Conservation (phyloP, 495 filamentous ascomycete genomes). For the Aspergillus carlsbadensis region DNA sequence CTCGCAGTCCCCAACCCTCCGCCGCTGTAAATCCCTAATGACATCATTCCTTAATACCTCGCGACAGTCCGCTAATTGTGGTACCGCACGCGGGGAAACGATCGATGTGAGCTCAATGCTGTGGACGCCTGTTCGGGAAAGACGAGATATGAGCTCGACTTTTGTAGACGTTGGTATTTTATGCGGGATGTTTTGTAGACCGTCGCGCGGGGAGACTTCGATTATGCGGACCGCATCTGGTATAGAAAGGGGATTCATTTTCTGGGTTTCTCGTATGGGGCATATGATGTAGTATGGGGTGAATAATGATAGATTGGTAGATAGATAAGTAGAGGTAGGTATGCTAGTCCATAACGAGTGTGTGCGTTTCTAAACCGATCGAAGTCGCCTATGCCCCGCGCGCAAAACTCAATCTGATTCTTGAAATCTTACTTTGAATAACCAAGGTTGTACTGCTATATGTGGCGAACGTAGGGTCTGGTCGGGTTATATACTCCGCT, state of each 20-base stretch:
- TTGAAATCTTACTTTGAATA: background rate
- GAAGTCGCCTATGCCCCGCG: background rate
- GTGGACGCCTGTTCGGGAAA: slow-evolving; percentile 28
- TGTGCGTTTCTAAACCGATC: too few species aligned
- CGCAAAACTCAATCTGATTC: background rate
- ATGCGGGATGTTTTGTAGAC: slow-evolving; percentile 41
- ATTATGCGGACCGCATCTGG: slow-evolving; percentile 31
- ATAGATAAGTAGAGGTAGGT: too few species aligned
- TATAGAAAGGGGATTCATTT: too few species aligned
- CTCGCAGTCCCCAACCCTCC: too few species aligned
- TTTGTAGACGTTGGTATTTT: slow-evolving; percentile 38
- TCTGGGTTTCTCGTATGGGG: too few species aligned
- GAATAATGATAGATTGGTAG: too few species aligned
- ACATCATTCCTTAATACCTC: slow-evolving; percentile 22
- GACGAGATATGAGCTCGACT: slow-evolving; percentile 37
- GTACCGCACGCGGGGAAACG: slow-evolving; percentile 41
- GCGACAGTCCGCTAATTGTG: slow-evolving; percentile 42
- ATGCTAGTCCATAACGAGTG: too few species aligned
- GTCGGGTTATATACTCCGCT: background rate
- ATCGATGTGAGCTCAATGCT: slow-evolving; percentile 46
- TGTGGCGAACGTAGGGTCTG: background rate
- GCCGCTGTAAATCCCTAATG: background rate
- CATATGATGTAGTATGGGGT: too few species aligned
- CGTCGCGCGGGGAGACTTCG: slow-evolving; percentile 49
- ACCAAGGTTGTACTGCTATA: too few species aligned